Percentiles rank a stretch among this genome's conserved stretches.
phyloP scores from a whole-genome alignment of 2,329 filamentous ascomycete species.

The Hypocrella siamensis region DNA sequence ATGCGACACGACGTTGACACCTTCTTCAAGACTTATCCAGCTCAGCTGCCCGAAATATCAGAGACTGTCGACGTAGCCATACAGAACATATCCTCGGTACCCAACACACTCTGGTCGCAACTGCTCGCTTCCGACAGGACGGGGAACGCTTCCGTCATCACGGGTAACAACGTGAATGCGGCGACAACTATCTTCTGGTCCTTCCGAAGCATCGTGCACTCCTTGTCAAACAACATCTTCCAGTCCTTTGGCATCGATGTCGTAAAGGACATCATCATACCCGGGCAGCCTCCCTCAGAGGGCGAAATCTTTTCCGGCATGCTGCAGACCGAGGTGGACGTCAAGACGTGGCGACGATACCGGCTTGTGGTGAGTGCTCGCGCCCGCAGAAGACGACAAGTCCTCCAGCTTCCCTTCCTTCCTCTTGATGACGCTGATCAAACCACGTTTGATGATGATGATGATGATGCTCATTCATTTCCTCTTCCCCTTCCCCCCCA shows the following conservation, averaged over 20 bases:
- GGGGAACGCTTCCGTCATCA: too few species aligned
- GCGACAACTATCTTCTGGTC: constrained; percentile 2
- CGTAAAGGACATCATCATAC: constrained; percentile 2
- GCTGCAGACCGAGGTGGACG: constrained; percentile 6
- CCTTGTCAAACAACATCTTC: constrained; percentile 15
- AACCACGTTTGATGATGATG: too few species aligned
- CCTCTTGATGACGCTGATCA: too few species aligned
- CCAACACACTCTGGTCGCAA: constrained; percentile 12
- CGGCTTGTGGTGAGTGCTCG: constrained; percentile 15
- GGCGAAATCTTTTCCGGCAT: neutral
- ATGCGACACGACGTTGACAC: constrained; percentile 6
- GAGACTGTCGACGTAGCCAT: constrained; percentile 10
- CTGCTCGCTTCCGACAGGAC: constrained; percentile 4
- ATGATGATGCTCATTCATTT: neutral
- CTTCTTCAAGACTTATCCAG: constrained; percentile 13
- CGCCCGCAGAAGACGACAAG: neutral
- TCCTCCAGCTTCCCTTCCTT: constrained; percentile 1
- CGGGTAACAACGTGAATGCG: constrained; percentile 1
- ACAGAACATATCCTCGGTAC: constrained; percentile 12
- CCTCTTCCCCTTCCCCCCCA: constrained; percentile 4
- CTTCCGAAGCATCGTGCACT: constrained; percentile 5
- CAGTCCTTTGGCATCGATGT: constrained; percentile 16
- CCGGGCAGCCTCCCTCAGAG: neutral
- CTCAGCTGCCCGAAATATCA: constrained; percentile 9
- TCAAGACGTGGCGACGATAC: constrained; percentile 9